These are phyloP conservation scores for Wickerhamomyces ciferrii DNA, from an alignment of 805 yeast species.

Conservation along the genomic window DNA sequence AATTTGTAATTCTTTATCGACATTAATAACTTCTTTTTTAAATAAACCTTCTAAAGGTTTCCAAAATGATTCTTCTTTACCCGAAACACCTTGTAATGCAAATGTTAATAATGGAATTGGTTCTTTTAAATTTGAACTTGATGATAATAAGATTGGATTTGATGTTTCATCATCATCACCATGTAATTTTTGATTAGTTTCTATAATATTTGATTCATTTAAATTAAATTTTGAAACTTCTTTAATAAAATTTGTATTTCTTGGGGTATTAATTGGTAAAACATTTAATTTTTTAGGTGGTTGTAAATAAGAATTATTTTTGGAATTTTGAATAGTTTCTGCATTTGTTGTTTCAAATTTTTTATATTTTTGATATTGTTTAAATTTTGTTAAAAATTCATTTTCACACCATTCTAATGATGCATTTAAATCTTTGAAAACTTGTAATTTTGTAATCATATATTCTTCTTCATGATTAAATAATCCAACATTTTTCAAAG, in stretches of 20 bases:
- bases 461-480: slow-evolving; percentile 38
- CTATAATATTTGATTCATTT: slow-evolving; percentile 17
- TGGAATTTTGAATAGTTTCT: neutral
- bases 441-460: slow-evolving; percentile 36
- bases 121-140: slow-evolving; percentile 21
- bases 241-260: slow-evolving; percentile 33
- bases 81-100: slow-evolving; percentile 39
- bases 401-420: slow-evolving; percentile 98
- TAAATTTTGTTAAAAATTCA: slow-evolving; percentile 52
- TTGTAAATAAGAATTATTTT: slow-evolving; percentile 1
- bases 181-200: neutral
- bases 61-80: slow-evolving; percentile 56
- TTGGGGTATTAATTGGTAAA: slow-evolving; percentile 29
- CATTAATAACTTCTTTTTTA: slow-evolving; percentile 39
- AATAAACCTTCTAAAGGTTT: slow-evolving; percentile 51
- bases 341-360: neutral
- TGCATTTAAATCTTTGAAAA: slow-evolving; percentile 75
- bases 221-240: slow-evolving; percentile 31
- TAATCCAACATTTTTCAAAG: slow-evolving; percentile 79
- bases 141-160: neutral
- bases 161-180: slow-evolving; percentile 9
- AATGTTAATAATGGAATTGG: slow-evolving; percentile 40
- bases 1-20: slow-evolving; percentile 47
- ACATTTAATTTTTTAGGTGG: neutral
- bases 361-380: slow-evolving; percentile 21